Evolutionary conservation across 176 grass and related monocot species (phyloP).

Genomic region (Zizania latifolia): DNA sequence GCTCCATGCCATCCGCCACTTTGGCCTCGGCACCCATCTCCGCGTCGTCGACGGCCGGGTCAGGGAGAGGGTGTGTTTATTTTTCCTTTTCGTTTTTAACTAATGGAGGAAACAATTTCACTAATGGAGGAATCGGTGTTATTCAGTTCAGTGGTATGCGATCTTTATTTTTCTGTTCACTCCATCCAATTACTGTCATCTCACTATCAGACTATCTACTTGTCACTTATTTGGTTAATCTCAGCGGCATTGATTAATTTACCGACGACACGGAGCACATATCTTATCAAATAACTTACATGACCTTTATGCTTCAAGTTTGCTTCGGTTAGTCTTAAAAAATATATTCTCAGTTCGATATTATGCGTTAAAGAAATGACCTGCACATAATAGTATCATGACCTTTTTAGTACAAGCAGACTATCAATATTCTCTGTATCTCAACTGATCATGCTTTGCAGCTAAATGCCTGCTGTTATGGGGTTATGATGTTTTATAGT

Average conservation of each 20-base stretch:
- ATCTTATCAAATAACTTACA: neutral
- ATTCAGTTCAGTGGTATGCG: constrained; percentile 86
- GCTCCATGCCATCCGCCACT: constrained; percentile 68
- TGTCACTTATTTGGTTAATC: neutral
- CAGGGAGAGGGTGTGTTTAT: constrained; percentile 40
- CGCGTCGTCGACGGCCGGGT: constrained; percentile 56
- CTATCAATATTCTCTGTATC: neutral
- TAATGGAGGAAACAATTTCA: neutral
- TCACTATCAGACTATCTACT: neutral
- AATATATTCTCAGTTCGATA: too few relatives aligned
- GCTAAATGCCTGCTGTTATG: too few relatives aligned
- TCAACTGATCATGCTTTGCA: neutral
- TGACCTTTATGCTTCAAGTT: neutral
- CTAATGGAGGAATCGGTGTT: constrained; percentile 77
- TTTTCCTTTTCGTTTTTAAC: neutral
- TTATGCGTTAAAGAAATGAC: constrained; percentile 7
- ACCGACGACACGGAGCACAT: neutral
- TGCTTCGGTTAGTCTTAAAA: too few relatives aligned
- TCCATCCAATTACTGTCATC: neutral
- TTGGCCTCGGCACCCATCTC: constrained; percentile 54
- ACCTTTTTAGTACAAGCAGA: neutral
- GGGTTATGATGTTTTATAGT: constrained; percentile 1
- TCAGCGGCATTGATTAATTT: neutral
- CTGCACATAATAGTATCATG: neutral
- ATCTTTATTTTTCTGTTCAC: constrained; percentile 11